phyloP scores from a whole-genome alignment of 2,329 filamentous ascomycete species.

The Arthrobotrys sphaeroides region DNA sequence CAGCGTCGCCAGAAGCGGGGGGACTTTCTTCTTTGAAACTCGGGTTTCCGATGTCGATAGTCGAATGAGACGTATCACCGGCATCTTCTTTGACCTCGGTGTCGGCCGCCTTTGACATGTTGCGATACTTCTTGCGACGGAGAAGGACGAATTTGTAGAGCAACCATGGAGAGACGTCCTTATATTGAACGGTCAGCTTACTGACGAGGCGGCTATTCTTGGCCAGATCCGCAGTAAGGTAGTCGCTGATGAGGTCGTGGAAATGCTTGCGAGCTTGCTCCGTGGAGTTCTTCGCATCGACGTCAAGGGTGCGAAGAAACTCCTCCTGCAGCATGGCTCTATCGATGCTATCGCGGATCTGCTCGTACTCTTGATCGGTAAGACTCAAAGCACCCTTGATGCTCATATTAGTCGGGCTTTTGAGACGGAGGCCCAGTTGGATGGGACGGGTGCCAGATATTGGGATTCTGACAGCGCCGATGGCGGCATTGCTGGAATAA shows the following conservation, averaged over 20 bases:
- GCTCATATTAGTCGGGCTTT: constrained; percentile 16
- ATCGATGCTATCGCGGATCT: constrained; percentile 10
- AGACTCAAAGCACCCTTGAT: constrained; percentile 19
- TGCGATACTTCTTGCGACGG: constrained; percentile 31
- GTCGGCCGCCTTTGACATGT: background rate
- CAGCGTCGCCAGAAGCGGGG: background rate
- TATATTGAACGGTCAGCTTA: constrained; percentile 14
- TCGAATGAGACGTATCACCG: background rate
- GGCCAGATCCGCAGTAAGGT: background rate
- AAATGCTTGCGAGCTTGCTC: constrained; percentile 17
- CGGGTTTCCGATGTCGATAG: background rate
- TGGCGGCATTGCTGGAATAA: background rate
- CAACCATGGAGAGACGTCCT: constrained; percentile 28
- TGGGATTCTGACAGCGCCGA: background rate
- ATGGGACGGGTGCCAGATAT: constrained; percentile 16
- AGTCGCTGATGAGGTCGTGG: constrained; percentile 2
- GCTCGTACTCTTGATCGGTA: constrained; percentile 20
- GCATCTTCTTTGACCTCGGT: background rate
- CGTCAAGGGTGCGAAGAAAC: constrained; percentile 7
- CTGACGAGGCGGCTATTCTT: background rate
- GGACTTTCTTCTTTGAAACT: background rate
- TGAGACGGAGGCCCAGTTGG: background rate
- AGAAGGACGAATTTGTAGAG: constrained; percentile 35
- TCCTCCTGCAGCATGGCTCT: background rate
- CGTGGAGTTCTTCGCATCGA: constrained; percentile 24